Evolutionary conservation across 306 rosid species (phyloP).

Genomic region (Cyamopsis tetragonoloba): DNA sequence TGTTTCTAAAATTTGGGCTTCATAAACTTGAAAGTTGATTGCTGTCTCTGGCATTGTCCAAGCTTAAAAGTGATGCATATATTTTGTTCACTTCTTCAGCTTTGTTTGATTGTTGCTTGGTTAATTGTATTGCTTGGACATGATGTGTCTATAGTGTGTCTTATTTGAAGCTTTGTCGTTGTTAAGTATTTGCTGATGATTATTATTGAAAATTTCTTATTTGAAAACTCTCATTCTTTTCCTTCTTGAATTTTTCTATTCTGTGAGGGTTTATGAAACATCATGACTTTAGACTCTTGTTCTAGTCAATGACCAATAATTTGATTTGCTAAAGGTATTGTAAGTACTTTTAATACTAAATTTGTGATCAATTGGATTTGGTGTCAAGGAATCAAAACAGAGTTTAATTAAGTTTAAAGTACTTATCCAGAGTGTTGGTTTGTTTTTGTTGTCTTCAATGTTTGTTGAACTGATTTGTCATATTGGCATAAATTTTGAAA

Average conservation of each 20-base stretch:
- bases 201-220: neutral
- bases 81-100: neutral
- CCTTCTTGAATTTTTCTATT: neutral
- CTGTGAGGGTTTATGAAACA: neutral
- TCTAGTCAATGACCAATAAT: neutral
- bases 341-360: neutral
- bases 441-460: conserved; percentile 10
- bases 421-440: neutral
- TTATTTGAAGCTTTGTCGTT: neutral
- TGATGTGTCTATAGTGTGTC: neutral
- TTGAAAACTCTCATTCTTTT: neutral
- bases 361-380: conserved; percentile 2
- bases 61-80: neutral
- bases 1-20: neutral
- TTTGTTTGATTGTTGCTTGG: conserved; percentile 9
- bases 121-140: conserved; percentile 20
- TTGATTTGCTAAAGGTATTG: neutral
- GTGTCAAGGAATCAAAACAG: neutral
- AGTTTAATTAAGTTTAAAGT: neutral
- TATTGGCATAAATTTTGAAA: conserved; percentile 10
- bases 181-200: neutral
- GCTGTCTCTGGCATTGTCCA: neutral
- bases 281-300: neutral
- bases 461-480: conserved; percentile 12
- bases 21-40: conserved; percentile 1